Evolutionary conservation across 1,284 basidiomycete species (phyloP), one percentile per base, ranked within the genome.

Genomic region (Rhodotorula sp.): DNA sequence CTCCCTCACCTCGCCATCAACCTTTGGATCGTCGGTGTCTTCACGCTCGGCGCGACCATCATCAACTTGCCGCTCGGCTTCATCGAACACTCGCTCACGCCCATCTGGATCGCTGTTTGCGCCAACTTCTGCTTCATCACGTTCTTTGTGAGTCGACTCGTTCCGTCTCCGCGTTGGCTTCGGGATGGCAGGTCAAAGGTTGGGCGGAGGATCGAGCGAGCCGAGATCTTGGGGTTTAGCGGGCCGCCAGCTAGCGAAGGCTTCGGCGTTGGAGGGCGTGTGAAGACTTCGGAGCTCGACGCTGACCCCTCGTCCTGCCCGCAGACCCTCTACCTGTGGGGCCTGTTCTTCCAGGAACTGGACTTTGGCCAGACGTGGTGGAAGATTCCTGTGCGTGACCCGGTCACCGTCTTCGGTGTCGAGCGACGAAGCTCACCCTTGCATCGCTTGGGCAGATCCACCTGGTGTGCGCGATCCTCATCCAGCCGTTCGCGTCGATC

Each of bases 1-100:
- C 73, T 81, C 24, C 81, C 81, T 6, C 76, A 81, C 74, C 76
- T 81, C 46, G 81, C 81, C 54, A 80, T 81, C 78, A 81, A 81
- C 75, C 66, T 81, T 27, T 81, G 80, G 80, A 80, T 79, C 9
- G 80, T 81, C 59, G 81, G 81, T 69, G 80, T 81, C 59, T 81
- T 81, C 65, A 81, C 80, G 58, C 76, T 81, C 62, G 79, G 78
- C 30, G 80, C 79, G 8, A 81, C 81, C 49, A 71, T 81, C 72
- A 77, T 81, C 79, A 81, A 81, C 76, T 76, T 81, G 54, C 79
- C 79, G 19, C 80, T 81, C 68, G 72, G 76, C n/a, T 73, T 76
- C 62, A 75, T 78, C 75, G 76, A 77, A 60, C 76, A 74, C 67
- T 77, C 77, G 66, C 60, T 74, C 53, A 80, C 79, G 32, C 80